Evolutionary conservation across 176 grass and related monocot species (phyloP).

Genomic region (Canna indica): DNA sequence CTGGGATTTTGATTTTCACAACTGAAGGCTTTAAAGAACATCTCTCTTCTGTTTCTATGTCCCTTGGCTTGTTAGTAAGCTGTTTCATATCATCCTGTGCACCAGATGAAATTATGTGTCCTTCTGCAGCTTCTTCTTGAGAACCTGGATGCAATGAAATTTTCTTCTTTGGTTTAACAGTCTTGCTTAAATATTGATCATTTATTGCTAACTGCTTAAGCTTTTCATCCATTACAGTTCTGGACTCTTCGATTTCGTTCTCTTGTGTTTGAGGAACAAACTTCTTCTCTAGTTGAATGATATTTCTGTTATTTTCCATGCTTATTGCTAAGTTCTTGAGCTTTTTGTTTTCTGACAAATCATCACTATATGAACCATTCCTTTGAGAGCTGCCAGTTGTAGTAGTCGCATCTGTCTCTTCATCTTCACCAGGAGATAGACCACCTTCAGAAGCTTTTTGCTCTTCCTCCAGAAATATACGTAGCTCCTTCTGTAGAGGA

Average conservation of each 20-base stretch:
- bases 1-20: not conserved
- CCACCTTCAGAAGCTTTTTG: conserved; percentile 48
- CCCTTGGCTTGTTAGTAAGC: not conserved
- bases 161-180: conserved; percentile 16
- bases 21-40: not conserved
- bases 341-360: conserved; percentile 20
- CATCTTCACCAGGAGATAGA: conserved; percentile 16
- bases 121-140: not conserved
- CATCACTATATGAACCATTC: conserved; percentile 22
- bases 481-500: conserved; percentile 61
- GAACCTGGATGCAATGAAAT: no score
- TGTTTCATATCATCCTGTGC: not conserved
- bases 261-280: conserved; percentile 3
- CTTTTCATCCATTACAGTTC: conserved; percentile 27
- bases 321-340: not conserved
- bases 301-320: not conserved
- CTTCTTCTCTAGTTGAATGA: not conserved
- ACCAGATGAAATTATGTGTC: not conserved
- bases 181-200: conserved; percentile 19
- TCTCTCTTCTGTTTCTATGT: not conserved
- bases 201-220: conserved; percentile 36
- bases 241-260: conserved; percentile 20
- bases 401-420: conserved; percentile 19
- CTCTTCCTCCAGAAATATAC: conserved; percentile 74
- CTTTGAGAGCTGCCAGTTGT: conserved; percentile 12